These are phyloP conservation scores for Mycena floridula DNA, from an alignment of 768 basidiomycete genomes.

Conservation along the genomic window DNA sequence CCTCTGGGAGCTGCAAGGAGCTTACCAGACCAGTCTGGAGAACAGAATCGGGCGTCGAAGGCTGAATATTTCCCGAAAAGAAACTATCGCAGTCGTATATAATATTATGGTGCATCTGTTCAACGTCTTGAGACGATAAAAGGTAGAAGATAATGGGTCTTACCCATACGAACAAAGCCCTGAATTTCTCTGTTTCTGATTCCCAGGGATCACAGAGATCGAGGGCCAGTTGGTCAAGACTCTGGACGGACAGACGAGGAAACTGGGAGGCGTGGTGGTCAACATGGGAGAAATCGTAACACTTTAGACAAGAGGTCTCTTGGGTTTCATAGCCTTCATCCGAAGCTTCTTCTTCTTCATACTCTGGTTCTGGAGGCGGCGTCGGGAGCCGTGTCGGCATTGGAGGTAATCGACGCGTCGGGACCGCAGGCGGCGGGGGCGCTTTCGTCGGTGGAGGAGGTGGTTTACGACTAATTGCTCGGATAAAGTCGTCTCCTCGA, in stretches of 20 bases:
- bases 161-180: conserved; percentile 42
- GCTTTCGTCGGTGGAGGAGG: conserved; percentile 21
- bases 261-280: conserved; percentile 39
- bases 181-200: conserved; percentile 37
- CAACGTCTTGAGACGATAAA: too few relatives aligned
- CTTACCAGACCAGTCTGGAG: conserved; percentile 34
- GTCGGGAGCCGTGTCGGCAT: conserved; percentile 24
- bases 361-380: conserved; percentile 20
- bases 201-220: conserved; percentile 35
- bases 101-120: too few relatives aligned
- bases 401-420: conserved; percentile 23
- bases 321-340: conserved; percentile 8
- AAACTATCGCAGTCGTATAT: conserved; percentile 35
- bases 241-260: conserved; percentile 32
- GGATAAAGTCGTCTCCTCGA: conserved; percentile 5
- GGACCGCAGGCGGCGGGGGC: conserved; percentile 9
- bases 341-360: conserved; percentile 13
- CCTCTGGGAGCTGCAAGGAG: too few relatives aligned
- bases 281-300: conserved; percentile 34
- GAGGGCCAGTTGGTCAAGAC: conserved; percentile 32
- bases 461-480: conserved; percentile 26
- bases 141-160: conserved; percentile 42
- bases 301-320: conserved; percentile 31
- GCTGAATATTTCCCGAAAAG: conserved; percentile 33
- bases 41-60: conserved; percentile 30